phyloP scores from a whole-genome alignment of 805 yeast species.

The Lachancea cidri region DNA sequence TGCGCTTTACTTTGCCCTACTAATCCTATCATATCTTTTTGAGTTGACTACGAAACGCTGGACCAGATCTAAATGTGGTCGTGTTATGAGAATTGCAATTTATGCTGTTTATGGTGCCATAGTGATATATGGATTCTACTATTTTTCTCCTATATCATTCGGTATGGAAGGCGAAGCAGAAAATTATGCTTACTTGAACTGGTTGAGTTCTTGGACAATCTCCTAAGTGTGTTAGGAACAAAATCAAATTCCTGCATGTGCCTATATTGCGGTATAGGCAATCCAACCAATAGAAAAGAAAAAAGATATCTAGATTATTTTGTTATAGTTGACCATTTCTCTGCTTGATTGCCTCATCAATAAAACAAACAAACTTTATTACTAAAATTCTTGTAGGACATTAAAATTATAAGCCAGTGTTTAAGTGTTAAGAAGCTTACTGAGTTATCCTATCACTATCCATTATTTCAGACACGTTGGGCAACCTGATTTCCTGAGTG shows the following conservation, averaged over 20 bases:
- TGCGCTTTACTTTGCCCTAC: constrained; percentile 88
- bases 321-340: too few relatives aligned
- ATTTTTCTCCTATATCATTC: constrained; percentile 63
- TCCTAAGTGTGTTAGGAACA: neutral
- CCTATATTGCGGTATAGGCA: too few relatives aligned
- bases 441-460: constrained; percentile 33
- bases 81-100: constrained; percentile 41
- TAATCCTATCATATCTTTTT: too few relatives aligned
- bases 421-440: constrained; percentile 12
- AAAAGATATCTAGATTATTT: too few relatives aligned
- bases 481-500: constrained; percentile 23
- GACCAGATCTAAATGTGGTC: constrained; percentile 37
- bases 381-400: neutral
- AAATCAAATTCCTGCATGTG: too few relatives aligned
- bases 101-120: constrained; percentile 24
- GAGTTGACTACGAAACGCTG: constrained; percentile 26
- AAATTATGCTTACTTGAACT: constrained; percentile 46
- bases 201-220: constrained; percentile 55
- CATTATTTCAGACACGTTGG: constrained; percentile 23
- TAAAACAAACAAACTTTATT: neutral
- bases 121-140: constrained; percentile 52
- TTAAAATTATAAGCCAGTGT: neutral
- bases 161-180: constrained; percentile 66
- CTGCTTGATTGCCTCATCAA: too few relatives aligned
- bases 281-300: too few relatives aligned